Evolutionary conservation across 495 filamentous ascomycete genomes (phyloP).

Genomic region (Monascus purpureus): DNA sequence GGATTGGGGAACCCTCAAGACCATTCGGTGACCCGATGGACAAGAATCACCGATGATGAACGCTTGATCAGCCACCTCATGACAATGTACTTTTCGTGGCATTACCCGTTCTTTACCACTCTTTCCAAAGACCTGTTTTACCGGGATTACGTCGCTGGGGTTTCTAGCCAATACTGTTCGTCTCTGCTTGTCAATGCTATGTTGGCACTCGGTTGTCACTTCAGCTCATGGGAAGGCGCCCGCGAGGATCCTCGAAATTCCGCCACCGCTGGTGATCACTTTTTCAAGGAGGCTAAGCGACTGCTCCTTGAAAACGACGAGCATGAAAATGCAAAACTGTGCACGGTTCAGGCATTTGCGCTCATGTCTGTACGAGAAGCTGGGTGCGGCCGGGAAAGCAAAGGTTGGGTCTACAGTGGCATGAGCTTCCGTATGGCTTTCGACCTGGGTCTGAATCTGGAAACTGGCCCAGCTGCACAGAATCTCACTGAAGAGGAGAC

Average conservation of each 20-base stretch:
- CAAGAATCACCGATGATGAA: slow-evolving; percentile 65
- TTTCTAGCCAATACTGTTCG: slow-evolving; percentile 62
- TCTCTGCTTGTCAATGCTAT: slow-evolving; percentile 87
- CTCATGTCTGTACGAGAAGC: slow-evolving; percentile 96
- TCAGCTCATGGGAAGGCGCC: slow-evolving; percentile 62
- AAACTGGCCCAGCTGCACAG: slow-evolving; percentile 46
- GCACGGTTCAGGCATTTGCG: slow-evolving; percentile 89
- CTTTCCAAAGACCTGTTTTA: slow-evolving; percentile 84
- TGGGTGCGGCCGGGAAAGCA: slow-evolving; percentile 86
- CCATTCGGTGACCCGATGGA: slow-evolving; percentile 66
- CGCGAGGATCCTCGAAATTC: slow-evolving; percentile 56
- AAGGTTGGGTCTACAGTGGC: slow-evolving; percentile 95
- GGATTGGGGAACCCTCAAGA: slow-evolving; percentile 3
- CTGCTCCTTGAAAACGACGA: slow-evolving; percentile 84
- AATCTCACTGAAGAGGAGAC: slow-evolving; percentile 68
- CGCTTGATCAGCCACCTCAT: slow-evolving; percentile 75
- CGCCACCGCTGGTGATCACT: slow-evolving; percentile 87
- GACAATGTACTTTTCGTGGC: slow-evolving; percentile 97
- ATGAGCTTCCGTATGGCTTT: slow-evolving; percentile 99
- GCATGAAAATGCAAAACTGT: slow-evolving; percentile 76
- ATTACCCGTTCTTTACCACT: slow-evolving; percentile 92
- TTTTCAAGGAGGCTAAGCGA: slow-evolving; percentile 89
- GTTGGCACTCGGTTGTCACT: slow-evolving; percentile 92
- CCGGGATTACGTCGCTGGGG: slow-evolving; percentile 64
- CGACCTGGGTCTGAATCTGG: slow-evolving; percentile 86